These are phyloP conservation scores for Pythium phragmiticola DNA, from an alignment of 352 stramenopile species.

Conservation along the genomic window DNA sequence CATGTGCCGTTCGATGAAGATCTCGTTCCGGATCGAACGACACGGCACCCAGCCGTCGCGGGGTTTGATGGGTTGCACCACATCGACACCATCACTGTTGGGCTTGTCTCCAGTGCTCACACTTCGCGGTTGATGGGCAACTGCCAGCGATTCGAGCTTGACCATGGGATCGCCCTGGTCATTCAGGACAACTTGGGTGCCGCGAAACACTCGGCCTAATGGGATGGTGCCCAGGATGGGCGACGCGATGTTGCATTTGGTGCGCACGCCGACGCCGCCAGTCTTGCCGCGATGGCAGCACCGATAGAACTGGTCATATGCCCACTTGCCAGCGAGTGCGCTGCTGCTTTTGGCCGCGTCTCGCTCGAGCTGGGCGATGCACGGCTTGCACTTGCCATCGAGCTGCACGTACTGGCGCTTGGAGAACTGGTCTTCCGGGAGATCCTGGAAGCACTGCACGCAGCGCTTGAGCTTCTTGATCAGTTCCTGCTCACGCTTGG, in stretches of 20 bases:
- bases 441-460: conserved; percentile 73
- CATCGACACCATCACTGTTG: not conserved
- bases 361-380: conserved; percentile 49
- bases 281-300: conserved; percentile 66
- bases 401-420: conserved; percentile 67
- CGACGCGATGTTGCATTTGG: conserved; percentile 69
- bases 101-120: not conserved
- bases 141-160: conserved; percentile 48
- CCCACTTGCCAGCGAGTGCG: conserved; percentile 49
- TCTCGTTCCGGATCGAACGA: conserved; percentile 73
- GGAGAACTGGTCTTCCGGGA: conserved; percentile 59
- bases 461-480: conserved; percentile 53
- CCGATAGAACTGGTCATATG: conserved; percentile 63
- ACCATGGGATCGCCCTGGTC: conserved; percentile 78
- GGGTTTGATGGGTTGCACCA: conserved; percentile 7
- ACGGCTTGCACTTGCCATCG: conserved; percentile 62
- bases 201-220: conserved; percentile 61
- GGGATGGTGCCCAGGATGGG: conserved; percentile 60
- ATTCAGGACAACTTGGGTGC: conserved; percentile 59
- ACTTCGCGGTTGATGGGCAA: conserved; percentile 18
- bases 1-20: conserved; percentile 56
- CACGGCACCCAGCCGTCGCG: conserved; percentile 63
- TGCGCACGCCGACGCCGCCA: conserved; percentile 60
- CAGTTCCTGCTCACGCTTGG: conserved; percentile 22
- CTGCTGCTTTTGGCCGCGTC: conserved; percentile 26